Evolutionary conservation across 208 protist genomes (phyloP), one percentile per base, ranked within the genome.

Genomic region (Acanthamoeba divionensis): DNA sequence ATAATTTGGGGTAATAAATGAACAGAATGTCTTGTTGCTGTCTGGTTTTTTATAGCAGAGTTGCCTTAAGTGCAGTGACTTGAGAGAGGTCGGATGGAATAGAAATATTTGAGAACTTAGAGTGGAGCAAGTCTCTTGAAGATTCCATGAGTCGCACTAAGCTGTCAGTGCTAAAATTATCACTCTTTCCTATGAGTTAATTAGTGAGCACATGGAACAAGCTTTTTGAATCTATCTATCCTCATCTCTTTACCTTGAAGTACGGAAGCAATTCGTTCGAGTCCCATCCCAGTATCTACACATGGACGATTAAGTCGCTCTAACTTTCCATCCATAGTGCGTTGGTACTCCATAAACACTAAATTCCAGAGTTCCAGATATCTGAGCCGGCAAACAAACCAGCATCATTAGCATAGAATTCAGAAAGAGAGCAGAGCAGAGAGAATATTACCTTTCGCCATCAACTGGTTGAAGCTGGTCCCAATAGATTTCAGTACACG

Each of bases 211-310:
- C n/a, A n/a, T n/a, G n/a, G n/a, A n/a, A n/a, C n/a, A n/a, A n/a
- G n/a, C n/a, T n/a, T n/a, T n/a, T n/a, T n/a, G n/a, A n/a, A n/a
- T n/a, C n/a, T n/a, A n/a, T n/a, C 50, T n/a, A n/a, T n/a, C n/a
- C n/a, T n/a, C n/a, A n/a, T n/a, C n/a, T n/a, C n/a, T 38, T 6
- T 12, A 44, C 71, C 77, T 65, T 95, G 93, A 2, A 94, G 50
- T 9, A 95, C 92, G 15, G 45, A 65, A 1, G 91, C 77, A 26
- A 95, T 24, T 0, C 93, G 90, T 55, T 95, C 93, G 4, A 95
- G 88, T 9, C 93, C 93, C 92, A 95, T 94, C 55, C 93, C 93
- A 0, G 93, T 95, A 73, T 95, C 93, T 15, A 95, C 77, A 31
- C 66, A 92, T 13, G 63, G 79, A 0, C 41, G 26, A 18, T 71